Evolutionary conservation across 2,329 filamentous ascomycete species (phyloP), one percentile per base, ranked within the genome.

Genomic region (Orbilia quercus): DNA sequence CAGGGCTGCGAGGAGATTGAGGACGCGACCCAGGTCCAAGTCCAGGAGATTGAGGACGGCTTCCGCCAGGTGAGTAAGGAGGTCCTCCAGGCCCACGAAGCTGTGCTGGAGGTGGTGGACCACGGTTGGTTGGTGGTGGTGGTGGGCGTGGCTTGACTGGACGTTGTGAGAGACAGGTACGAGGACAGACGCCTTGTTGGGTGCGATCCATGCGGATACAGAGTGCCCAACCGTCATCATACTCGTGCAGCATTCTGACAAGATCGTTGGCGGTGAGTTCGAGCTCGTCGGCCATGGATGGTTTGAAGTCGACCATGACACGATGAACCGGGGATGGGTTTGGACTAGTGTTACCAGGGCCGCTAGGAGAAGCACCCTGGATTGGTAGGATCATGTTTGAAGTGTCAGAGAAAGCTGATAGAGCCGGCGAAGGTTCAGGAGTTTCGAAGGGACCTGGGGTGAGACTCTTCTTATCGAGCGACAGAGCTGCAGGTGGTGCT

Each of bases 161-260:
- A 54, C 92, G 89, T 67, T 92, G 91, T 12, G 95, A 98, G 54
- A 99, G 85, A 82, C 95, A 99, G 38, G 93, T 96, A 77, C 95
- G 88, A 12, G 95, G 95, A 66, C 91, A 91, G 58, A 98, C 95
- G 83, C 95, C 95, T 83, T 98, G 93, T 78, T 91, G 86, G 73
- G 92, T 93, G 75, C 92, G 90, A 81, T 98, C 93, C 78, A 98
- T 89, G 76, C 90, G 90, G 77, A 92, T 90, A 81, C 92, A 97
- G 63, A 98, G 91, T 79, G 93, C 91, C 95, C 95, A 99, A 78
- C 95, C 95, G 82, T 99, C 95, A 79, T 99, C 95, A 78, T 98
- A 99, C 82, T 96, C 93, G 79, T 98, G 94, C 58, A 98, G 84
- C 75, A 99, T 84, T 75, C 94, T 87, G 55, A 98, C 91, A 53